These are phyloP conservation scores for Hortaea werneckii DNA, from an alignment of 2,329 filamentous ascomycete genomes.

Conservation along the genomic window DNA sequence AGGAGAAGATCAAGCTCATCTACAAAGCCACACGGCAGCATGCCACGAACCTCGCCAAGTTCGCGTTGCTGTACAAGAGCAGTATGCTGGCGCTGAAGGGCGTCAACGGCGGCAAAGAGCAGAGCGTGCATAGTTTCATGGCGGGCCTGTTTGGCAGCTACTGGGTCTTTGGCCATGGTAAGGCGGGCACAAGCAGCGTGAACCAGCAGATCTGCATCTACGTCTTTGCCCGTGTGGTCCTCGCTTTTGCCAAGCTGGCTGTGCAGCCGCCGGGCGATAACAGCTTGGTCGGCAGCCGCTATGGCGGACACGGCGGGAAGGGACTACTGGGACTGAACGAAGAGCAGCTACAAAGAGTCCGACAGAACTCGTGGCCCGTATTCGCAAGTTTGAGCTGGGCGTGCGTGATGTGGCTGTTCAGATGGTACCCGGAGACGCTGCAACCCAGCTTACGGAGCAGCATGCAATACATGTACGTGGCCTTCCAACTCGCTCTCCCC, in stretches of 20 bases:
- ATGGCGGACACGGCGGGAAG: conserved; percentile 31
- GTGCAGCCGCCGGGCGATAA: conserved; percentile 49
- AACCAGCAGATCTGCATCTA: conserved; percentile 98
- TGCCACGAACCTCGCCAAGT: conserved; percentile 82
- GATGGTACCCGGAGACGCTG: conserved; percentile 80
- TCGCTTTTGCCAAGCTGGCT: conserved; percentile 73
- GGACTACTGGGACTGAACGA: conserved; percentile 32
- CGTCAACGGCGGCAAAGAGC: conserved; percentile 45
- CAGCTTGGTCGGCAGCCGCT: conserved; percentile 26
- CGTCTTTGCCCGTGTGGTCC: conserved; percentile 82
- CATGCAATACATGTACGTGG: conserved; percentile 90
- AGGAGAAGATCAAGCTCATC: conserved; percentile 67
- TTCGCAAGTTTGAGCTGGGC: conserved; percentile 91
- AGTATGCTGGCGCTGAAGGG: conserved; percentile 63
- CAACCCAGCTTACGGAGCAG: conserved; percentile 85
- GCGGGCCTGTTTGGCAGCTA: conserved; percentile 86
- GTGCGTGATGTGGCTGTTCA: conserved; percentile 89
- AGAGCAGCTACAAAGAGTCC: conserved; percentile 28
- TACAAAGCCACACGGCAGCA: conserved; percentile 81
- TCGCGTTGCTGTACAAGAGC: conserved; percentile 83
- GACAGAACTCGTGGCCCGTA: conserved; percentile 73
- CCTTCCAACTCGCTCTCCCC: conserved; percentile 1
- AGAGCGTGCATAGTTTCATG: conserved; percentile 73
- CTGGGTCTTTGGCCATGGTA: conserved; percentile 76
- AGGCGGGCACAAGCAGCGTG: conserved; percentile 55